Base-by-base conservation (phyloP, 805 yeast species). In the Saccharomycopsis selenospora region DNA sequence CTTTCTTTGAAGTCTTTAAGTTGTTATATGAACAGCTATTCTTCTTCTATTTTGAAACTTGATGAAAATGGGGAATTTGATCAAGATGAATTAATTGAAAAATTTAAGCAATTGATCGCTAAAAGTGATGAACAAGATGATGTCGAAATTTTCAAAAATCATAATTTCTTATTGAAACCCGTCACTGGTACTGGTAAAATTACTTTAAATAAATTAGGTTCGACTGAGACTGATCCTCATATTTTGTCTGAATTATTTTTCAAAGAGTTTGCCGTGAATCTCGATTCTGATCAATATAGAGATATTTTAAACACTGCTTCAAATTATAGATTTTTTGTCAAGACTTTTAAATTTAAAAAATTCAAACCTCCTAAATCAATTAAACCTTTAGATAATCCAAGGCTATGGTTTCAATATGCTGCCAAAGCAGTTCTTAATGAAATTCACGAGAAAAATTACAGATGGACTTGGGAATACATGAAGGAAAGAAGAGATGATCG, bases 401-500 rank as follows among this genome's bases (percentile, higher is more conserved):
- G 63, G 43, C 80, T 75, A 33, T 93, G 99, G 99, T 77, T 93
- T 58, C 63, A 68, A 52, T 93, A 86, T 62, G 84, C 93, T 4
- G 91, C 86, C 1, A 65, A 73, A n/a, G 80, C 86, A 18, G 85
- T 93, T 2, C 65, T 78, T 40, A 71, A 79, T 49, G 96, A 89
- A 60, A 81, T 93, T 36, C 95, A 85, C 57, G 93, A 87, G 51
- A 78, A 75, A 57, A 79, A 85, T 60, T 75, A 80, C 56, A 78
- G 76, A 57, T 86, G 96, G 95, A 80, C 88, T 29, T 95, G 99
- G 99, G 93, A 75, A 3, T 76, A 76, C 59, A 78, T 91, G 56
- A 75, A 76, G 43, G 72, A 71, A 43, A 73, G 95, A 59, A 69
- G 95, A 54, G 85, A 85, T 52, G 80, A 84, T 60, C 70, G 96